Conservation (phyloP, 768 basidiomycete genomes). For the Tephrocybe sp. region DNA sequence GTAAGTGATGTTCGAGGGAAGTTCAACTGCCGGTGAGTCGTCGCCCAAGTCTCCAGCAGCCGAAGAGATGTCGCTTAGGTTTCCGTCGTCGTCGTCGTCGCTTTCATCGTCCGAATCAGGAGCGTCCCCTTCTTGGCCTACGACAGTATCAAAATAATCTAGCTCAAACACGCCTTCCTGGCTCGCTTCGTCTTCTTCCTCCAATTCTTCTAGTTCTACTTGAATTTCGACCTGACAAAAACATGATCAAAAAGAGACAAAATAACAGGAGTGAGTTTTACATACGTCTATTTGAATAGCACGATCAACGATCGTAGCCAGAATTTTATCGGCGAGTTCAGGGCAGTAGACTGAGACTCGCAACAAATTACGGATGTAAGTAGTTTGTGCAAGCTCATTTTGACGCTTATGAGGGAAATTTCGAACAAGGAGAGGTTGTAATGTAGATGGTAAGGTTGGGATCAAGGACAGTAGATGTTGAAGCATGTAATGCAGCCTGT, state of each 20-base stretch:
- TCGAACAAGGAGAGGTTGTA: conserved; percentile 81
- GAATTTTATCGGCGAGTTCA: conserved; percentile 79
- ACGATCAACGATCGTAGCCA: conserved; percentile 89
- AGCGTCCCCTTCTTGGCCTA: conserved; percentile 73
- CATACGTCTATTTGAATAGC: conserved; percentile 94
- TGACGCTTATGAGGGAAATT: conserved; percentile 96
- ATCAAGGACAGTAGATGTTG: conserved; percentile 85
- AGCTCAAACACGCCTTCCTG: conserved; percentile 68
- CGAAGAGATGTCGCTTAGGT: conserved; percentile 77
- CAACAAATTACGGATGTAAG: conserved; percentile 90
- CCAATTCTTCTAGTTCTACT: conserved; percentile 90
- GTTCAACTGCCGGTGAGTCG: conserved; percentile 33
- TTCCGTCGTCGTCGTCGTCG: conserved; percentile 39
- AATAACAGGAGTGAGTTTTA: background rate
- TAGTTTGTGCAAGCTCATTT: conserved; percentile 72
- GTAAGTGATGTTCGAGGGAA: conserved; percentile 61
- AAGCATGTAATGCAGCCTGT: conserved; percentile 85
- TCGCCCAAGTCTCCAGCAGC: conserved; percentile 56
- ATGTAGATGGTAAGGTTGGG: conserved; percentile 85
- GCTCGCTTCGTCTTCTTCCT: conserved; percentile 60
- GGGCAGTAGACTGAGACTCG: conserved; percentile 85
- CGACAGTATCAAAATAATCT: conserved; percentile 83
- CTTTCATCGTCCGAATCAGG: conserved; percentile 56
- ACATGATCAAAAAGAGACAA: background rate
- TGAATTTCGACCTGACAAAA: conserved; percentile 90